Base-by-base conservation (phyloP, 78 protist genomes). In the Dictyostelium firmibasis region DNA sequence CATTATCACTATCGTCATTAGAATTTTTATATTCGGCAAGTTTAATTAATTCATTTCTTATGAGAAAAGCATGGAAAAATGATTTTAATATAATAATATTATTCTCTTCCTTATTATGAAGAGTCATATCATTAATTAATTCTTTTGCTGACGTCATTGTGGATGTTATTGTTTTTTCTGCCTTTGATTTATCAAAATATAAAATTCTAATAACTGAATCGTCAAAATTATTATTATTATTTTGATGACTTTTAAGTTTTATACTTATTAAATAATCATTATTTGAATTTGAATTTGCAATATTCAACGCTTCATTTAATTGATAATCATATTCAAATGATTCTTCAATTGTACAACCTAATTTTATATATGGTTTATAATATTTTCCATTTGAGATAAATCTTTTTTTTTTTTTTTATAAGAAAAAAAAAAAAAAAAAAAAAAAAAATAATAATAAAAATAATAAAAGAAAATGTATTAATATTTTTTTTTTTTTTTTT, bases 41-140 rank as follows among this genome's bases (percentile, higher is more conserved):
- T 57, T 57, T 57, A 57, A 72, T 29, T 16, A 72, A 16, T 72
- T 72, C 79, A 4, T 16, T 18, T 72, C 79, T 72, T 3, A 72
- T 72, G 33, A 72, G 23, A 72, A 33, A 33, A 16, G 79, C 35
- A 31, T 85, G 91, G 70, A 72, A 85, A 31, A 29, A 72, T 72
- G 91, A 85, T 50, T 85, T 69, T 36, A 85, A 72, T 41, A 72
- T 44, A 70, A 85, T 33, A 5, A 44, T 8, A 50, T 85, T 62
- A 2, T 20, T 57, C 27, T 57, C 25, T 57, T 57, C 67, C 6
- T 57, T 57, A 20, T 57, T 20, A 18, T 57, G 67, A 57, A 57
- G 67, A 1, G 67, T 1, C 25, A 57, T 14, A 57, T 57, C 67
- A 57, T 57, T 57, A 57, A 57, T 57, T 57, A 57, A 20, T 5